A percentile compares a stretch with the other conserved stretches of the same genome.
Evolutionary conservation across 2,329 filamentous ascomycete genomes (phyloP).

Genomic region (Penicillium sp.): DNA sequence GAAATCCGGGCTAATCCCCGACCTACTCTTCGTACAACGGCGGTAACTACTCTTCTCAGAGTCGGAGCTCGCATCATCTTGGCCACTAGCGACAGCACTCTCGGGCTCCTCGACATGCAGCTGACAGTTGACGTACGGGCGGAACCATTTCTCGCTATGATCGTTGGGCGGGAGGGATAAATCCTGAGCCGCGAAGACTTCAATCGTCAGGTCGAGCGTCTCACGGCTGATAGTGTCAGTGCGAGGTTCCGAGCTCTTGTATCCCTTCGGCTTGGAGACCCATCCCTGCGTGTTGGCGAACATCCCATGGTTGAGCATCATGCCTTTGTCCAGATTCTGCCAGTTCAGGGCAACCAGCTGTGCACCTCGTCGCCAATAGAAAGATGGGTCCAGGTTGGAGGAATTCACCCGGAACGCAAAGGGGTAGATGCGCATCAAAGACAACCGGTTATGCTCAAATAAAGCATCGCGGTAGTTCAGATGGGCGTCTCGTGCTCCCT

Average conservation of each 20-base stretch:
- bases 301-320: constrained; percentile 96
- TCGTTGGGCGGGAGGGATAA: constrained; percentile 68
- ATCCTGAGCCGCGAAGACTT: constrained; percentile 75
- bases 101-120: constrained; percentile 75
- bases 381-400: constrained; percentile 81
- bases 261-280: constrained; percentile 81
- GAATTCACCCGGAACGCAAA: constrained; percentile 80
- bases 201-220: constrained; percentile 70
- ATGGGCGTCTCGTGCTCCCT: constrained; percentile 68
- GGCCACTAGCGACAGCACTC: constrained; percentile 49
- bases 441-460: constrained; percentile 80
- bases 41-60: constrained; percentile 57
- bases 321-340: constrained; percentile 87
- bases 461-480: constrained; percentile 59
- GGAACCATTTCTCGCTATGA: constrained; percentile 62
- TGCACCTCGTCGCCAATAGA: constrained; percentile 86
- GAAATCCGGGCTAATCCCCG: constrained; percentile 69
- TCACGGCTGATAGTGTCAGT: constrained; percentile 49
- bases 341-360: constrained; percentile 94
- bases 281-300: constrained; percentile 81
- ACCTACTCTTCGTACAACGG: constrained; percentile 59
- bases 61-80: constrained; percentile 53
- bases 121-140: constrained; percentile 77
- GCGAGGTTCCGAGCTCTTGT: constrained; percentile 53
- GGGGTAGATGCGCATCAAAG: constrained; percentile 86